Evolutionary conservation across 2,329 filamentous ascomycete species (phyloP).

Genomic region (Xylariales sp.): DNA sequence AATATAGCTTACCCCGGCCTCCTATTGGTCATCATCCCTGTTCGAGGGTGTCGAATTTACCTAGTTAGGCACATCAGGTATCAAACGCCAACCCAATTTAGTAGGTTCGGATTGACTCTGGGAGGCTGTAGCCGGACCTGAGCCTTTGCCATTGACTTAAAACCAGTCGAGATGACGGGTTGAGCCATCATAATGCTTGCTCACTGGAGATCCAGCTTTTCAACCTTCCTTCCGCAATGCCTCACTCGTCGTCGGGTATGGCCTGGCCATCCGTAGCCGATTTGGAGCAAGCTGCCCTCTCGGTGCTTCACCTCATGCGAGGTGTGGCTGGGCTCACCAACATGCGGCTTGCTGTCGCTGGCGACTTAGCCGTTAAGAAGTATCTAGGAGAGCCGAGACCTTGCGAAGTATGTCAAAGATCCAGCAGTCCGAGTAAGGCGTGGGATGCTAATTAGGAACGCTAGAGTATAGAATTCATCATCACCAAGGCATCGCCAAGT

Average conservation of each 20-base stretch:
- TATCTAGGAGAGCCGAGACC: constrained; percentile 30
- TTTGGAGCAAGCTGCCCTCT: constrained; percentile 36
- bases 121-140: neutral
- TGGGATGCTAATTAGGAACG: constrained; percentile 9
- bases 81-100: constrained; percentile 37
- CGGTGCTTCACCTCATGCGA: constrained; percentile 37
- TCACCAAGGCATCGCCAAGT: constrained; percentile 36
- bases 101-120: constrained; percentile 29
- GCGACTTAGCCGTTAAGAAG: constrained; percentile 38
- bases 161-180: constrained; percentile 25
- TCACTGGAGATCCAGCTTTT: constrained; percentile 27
- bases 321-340: constrained; percentile 35
- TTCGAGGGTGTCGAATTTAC: constrained; percentile 32
- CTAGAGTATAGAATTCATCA: constrained; percentile 40
- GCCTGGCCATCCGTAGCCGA: constrained; percentile 34
- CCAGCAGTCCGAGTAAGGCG: neutral
- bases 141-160: constrained; percentile 30
- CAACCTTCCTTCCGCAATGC: constrained; percentile 28
- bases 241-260: constrained; percentile 33
- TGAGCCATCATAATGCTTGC: constrained; percentile 6
- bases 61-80: constrained; percentile 40
- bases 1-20: constrained; percentile 27
- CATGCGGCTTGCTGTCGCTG: constrained; percentile 35
- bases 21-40: constrained; percentile 36
- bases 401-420: constrained; percentile 32